Base-by-base conservation (phyloP, 2,329 filamentous ascomycete genomes). In the Pseudocercospora eumusae region DNA sequence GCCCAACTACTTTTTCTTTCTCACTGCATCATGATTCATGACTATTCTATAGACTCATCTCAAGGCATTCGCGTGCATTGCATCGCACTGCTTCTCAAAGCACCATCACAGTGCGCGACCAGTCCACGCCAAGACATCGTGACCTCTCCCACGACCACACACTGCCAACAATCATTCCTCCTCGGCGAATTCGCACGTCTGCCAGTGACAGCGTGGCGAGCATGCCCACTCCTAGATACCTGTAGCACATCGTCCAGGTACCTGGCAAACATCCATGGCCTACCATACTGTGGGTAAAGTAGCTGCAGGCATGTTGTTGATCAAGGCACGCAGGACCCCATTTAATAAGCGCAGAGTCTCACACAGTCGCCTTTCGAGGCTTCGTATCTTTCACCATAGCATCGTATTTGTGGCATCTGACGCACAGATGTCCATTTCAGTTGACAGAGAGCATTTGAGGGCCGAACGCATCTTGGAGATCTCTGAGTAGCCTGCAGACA, bases 401-500 rank as follows among this genome's bases (percentile, higher is more conserved):
- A 50, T 50, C n/a, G 23, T 15, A 5, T 27, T 50, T n/a, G 23
- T 25, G 23, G 13, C 10, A 4, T 21, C 15, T 20, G 15, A n/a
- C 10, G 13, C 1, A 8, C 28, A 23, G 1, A n/a, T 50, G 23
- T 27, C 47, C 10, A 23, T 50, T 18, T 15, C 47, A 27, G 10
- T 50, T 27, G 47, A 23, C 4, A 50, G 23, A n/a, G 47, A 50
- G 47, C 23, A 23, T n/a, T n/a, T 50, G 40, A 60, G 33, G 18
- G 58, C 58, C 18, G 44, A 45, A 11, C 58, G 23, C 31, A 62
- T 62, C 49, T 62, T 62, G 1, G 36, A 40, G 33, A 62, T 62
- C 56, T 62, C 60, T 31, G 59, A 56, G 40, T 59, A 62, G 11
- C 60, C 60, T 11, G 60, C 42, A n/a, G 50, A 62, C 49, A 59